Conservation (phyloP, 2,329 filamentous ascomycete genomes). For the Colletotrichum falcatum region DNA sequence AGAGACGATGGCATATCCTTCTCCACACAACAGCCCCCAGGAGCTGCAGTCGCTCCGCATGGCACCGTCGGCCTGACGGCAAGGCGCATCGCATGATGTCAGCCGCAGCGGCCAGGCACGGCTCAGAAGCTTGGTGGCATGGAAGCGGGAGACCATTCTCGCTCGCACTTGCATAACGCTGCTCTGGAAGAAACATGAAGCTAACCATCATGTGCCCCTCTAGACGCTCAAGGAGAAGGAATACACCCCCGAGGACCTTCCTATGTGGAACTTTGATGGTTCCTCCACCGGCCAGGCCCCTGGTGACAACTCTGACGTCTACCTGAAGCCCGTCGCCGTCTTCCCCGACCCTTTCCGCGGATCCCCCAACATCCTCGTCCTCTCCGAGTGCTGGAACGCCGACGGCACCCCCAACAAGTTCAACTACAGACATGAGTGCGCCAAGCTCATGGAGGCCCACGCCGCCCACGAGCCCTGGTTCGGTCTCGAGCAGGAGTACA, state of each 20-base stretch:
- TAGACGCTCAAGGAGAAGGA: constrained; percentile 65
- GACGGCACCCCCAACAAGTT: constrained; percentile 97
- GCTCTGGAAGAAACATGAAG: not conserved
- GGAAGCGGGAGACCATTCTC: not conserved
- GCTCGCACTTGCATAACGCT: constrained; percentile 6
- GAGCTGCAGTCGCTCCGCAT: constrained; percentile 19
- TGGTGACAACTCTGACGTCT: constrained; percentile 96
- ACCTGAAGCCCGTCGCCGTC: constrained; percentile 89
- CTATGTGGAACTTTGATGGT: constrained; percentile 72
- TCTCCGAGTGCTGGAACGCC: constrained; percentile 93
- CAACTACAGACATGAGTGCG: constrained; percentile 95
- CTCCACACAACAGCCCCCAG: constrained; percentile 15
- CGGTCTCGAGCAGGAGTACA: constrained; percentile 88
- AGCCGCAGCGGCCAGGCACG: constrained; percentile 20
- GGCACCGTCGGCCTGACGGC: constrained; percentile 35
- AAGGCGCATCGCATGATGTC: constrained; percentile 33
- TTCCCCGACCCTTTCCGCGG: constrained; percentile 93
- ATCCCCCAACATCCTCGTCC: constrained; percentile 91
- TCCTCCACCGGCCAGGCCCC: constrained; percentile 93
- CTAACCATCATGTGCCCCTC: constrained; percentile 40
- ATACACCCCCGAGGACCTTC: constrained; percentile 64
- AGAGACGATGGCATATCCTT: not conserved
- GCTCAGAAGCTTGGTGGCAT: constrained; percentile 14
- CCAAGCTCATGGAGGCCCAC: constrained; percentile 90
- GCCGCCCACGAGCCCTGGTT: constrained; percentile 92